These are phyloP conservation scores for Phyllosticta citribraziliensis DNA, from an alignment of 2,329 filamentous ascomycete genomes.

Conservation along the genomic window DNA sequence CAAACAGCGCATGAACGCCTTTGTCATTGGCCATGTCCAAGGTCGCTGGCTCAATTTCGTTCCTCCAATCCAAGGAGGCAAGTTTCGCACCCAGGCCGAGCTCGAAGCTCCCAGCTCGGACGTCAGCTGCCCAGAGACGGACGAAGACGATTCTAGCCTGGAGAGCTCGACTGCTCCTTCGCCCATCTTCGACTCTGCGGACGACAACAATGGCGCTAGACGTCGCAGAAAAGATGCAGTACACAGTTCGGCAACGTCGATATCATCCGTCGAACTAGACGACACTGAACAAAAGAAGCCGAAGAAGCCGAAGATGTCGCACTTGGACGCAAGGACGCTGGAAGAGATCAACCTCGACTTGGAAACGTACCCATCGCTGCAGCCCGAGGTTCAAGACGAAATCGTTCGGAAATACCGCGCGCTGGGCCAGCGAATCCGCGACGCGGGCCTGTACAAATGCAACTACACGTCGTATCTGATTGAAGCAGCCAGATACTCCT, in stretches of 20 bases:
- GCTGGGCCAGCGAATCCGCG: conserved; percentile 60
- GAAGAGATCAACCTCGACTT: conserved; percentile 68
- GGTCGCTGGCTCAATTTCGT: conserved; percentile 79
- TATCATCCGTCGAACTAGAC: conserved; percentile 43
- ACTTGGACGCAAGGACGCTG: conserved; percentile 63
- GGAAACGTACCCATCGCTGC: conserved; percentile 70
- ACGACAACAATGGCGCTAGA: conserved; percentile 28
- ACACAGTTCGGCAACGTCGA: conserved; percentile 49
- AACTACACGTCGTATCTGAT: conserved; percentile 70
- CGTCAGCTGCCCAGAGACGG: conserved; percentile 12
- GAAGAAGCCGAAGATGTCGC: conserved; percentile 42
- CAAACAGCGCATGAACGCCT: conserved; percentile 64
- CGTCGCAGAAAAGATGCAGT: conserved; percentile 26
- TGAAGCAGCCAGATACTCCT: conserved; percentile 62
- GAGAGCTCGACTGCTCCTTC: conserved; percentile 45
- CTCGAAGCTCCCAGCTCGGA: conserved; percentile 9
- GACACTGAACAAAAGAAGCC: conserved; percentile 20
- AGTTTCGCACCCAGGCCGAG: conserved; percentile 50
- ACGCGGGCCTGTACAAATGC: conserved; percentile 72
- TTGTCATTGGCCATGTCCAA: conserved; percentile 73
- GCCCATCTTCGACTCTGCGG: conserved; percentile 48
- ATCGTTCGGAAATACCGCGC: conserved; percentile 77
- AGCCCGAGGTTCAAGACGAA: conserved; percentile 59
- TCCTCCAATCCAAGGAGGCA: conserved; percentile 84
- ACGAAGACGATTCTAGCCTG: conserved; percentile 28